Evolutionary conservation across 768 basidiomycete species (phyloP).

Genomic region (Calocybe cyanea): DNA sequence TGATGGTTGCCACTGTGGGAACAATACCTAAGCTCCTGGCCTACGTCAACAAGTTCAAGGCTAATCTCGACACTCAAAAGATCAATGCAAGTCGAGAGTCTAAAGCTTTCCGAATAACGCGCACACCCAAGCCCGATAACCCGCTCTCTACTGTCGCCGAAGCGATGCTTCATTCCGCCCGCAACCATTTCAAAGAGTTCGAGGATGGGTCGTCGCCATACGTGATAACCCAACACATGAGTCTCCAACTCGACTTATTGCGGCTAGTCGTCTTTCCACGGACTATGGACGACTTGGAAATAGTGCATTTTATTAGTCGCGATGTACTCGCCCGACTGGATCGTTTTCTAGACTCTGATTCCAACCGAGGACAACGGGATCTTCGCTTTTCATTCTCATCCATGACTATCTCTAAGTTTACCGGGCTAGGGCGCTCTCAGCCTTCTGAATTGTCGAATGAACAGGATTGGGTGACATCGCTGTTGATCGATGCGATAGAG

Average conservation of each 20-base stretch:
- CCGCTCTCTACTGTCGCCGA: conserved; percentile 83
- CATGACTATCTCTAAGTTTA: conserved; percentile 73
- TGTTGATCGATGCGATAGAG: conserved; percentile 60
- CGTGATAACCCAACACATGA: conserved; percentile 69
- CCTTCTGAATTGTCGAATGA: conserved; percentile 36
- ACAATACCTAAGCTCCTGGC: conserved; percentile 76
- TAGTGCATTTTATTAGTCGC: conserved; percentile 69
- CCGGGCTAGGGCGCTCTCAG: conserved; percentile 52
- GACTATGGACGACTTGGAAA: conserved; percentile 71
- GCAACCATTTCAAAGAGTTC: conserved; percentile 65
- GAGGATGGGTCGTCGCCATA: conserved; percentile 52
- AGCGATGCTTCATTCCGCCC: conserved; percentile 75
- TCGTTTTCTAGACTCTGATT: conserved; percentile 52
- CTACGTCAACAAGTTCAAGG: conserved; percentile 70
- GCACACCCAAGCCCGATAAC: conserved; percentile 72
- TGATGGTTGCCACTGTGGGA: conserved; percentile 64
- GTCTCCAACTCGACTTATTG: conserved; percentile 59
- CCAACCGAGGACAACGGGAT: conserved; percentile 52
- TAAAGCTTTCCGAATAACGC: conserved; percentile 67
- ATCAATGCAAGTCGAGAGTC: conserved; percentile 80
- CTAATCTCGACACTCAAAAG: conserved; percentile 67
- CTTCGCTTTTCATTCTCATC: conserved; percentile 69
- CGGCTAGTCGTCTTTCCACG: conserved; percentile 76
- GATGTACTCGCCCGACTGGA: conserved; percentile 70
- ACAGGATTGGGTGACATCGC: conserved; percentile 53